phyloP scores from a whole-genome alignment of 176 grass and related monocot genomes.

The Triticum aestivum region DNA sequence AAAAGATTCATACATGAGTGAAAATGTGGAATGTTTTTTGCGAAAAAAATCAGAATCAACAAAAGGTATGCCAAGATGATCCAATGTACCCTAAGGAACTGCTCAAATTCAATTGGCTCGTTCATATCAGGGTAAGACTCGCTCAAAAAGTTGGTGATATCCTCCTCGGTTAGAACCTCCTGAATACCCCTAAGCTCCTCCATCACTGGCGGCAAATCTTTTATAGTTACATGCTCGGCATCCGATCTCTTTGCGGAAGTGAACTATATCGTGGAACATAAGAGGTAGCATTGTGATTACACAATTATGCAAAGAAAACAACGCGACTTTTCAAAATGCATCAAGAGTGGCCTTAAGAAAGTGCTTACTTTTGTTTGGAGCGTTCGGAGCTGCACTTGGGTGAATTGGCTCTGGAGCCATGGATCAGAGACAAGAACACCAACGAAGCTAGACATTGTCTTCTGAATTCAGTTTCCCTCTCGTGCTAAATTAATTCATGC shows the following conservation, averaged over 20 bases:
- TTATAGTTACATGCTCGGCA: constrained; percentile 53
- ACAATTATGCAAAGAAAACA: background rate
- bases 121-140: constrained; percentile 63
- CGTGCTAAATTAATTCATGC: background rate
- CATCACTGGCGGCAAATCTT: constrained; percentile 82
- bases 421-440: constrained; percentile 92
- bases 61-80: background rate
- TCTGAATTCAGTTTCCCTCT: background rate
- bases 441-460: constrained; percentile 74
- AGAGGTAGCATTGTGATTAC: background rate
- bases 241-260: constrained; percentile 38
- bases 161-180: constrained; percentile 62
- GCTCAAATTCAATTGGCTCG: constrained; percentile 82
- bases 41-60: background rate
- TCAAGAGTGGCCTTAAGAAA: background rate
- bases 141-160: constrained; percentile 48
- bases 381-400: constrained; percentile 86
- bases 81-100: constrained; percentile 70
- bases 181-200: constrained; percentile 72
- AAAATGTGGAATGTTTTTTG: background rate
- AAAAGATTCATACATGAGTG: background rate
- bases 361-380: constrained; percentile 76
- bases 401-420: constrained; percentile 92
- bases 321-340: background rate
- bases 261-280: constrained; percentile 38